These are phyloP conservation scores for Cystobasidium onofrii DNA, from an alignment of 768 basidiomycete species.

Conservation along the genomic window DNA sequence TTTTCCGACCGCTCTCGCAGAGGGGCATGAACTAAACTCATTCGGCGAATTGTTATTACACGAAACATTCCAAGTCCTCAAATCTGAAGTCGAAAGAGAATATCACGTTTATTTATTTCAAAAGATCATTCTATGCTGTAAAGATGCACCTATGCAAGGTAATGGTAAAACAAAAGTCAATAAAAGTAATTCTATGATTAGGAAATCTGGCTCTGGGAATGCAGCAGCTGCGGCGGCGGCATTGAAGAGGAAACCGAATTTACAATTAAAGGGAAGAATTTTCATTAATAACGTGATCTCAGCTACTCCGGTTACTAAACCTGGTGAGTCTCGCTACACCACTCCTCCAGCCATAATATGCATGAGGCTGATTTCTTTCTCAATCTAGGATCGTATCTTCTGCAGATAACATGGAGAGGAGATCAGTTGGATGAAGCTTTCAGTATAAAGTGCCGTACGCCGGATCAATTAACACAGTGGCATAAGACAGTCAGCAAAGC, in stretches of 20 bases:
- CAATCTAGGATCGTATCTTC: conserved; percentile 55
- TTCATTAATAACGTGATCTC: conserved; percentile 92
- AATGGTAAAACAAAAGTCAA: conserved; percentile 56
- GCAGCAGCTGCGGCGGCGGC: conserved; percentile 43
- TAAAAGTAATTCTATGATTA: conserved; percentile 62
- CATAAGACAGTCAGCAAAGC: conserved; percentile 78
- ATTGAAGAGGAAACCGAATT: conserved; percentile 57
- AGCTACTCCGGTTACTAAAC: conserved; percentile 59
- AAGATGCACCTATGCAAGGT: conserved; percentile 68
- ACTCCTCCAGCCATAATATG: too few species aligned
- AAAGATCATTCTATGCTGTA: conserved; percentile 97
- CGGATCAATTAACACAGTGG: conserved; percentile 90
- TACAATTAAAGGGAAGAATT: conserved; percentile 89
- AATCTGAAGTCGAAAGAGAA: conserved; percentile 90
- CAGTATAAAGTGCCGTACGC: conserved; percentile 80
- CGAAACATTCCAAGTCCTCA: conserved; percentile 90
- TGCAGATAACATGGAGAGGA: conserved; percentile 89
- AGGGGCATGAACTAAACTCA: conserved; percentile 87
- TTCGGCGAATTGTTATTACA: conserved; percentile 91
- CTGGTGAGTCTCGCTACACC: too few species aligned
- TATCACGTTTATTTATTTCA: conserved; percentile 98
- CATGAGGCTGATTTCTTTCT: conserved; percentile 32
- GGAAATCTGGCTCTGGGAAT: conserved; percentile 57
- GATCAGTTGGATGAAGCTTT: conserved; percentile 90
- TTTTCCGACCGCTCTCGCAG: conserved; percentile 1